Base-by-base conservation (phyloP, 2,329 filamentous ascomycete species). In the Fusarium anthophilum region DNA sequence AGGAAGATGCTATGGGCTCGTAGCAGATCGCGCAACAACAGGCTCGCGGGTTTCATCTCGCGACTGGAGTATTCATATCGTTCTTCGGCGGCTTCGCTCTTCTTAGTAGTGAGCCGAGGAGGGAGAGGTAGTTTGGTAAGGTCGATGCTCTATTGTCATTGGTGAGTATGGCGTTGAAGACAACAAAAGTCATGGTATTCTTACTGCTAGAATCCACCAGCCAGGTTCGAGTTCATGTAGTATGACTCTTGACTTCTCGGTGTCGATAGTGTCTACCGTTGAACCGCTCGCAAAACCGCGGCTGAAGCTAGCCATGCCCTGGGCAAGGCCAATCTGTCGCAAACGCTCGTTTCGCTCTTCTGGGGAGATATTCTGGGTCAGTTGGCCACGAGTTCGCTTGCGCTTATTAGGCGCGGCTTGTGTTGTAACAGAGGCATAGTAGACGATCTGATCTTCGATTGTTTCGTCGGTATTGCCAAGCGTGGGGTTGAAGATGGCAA, bases 231-330 rank as follows among this genome's bases (percentile, higher is more conserved):
- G 84, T 84, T 99, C 95, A 78, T 94, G 91, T 50, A 98, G 85
- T 39, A 98, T 87, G 39, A 98, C 92, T 38, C 95, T 90, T 56
- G 92, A 91, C 85, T 94, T 96, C 78, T 98, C 94, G 3, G 96
- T 98, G 80, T 99, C 96, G 68, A 99, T 92, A 15, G 91, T 91
- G 78, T 98, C 94, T 44, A 98, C 90, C 5, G 93, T 82, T 75
- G 91, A 87, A 67, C 92, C 94, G 70, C 90, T 88, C 5, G 95
- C 93, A 83, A 99, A 99, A 78, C 91, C 95, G 80, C 91, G 92
- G 78, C 94, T 93, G 84, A 99, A 99, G 81, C 92, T 93, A 67
- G 97, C 92, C 92, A 98, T 98, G 80, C 95, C 96, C 85, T 99
- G 96, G 45, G 96, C 96, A 72, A 99, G 90, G 43, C 96, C 96